Base-by-base conservation (phyloP, 768 basidiomycete genomes). In the Podaxis pistillaris region DNA sequence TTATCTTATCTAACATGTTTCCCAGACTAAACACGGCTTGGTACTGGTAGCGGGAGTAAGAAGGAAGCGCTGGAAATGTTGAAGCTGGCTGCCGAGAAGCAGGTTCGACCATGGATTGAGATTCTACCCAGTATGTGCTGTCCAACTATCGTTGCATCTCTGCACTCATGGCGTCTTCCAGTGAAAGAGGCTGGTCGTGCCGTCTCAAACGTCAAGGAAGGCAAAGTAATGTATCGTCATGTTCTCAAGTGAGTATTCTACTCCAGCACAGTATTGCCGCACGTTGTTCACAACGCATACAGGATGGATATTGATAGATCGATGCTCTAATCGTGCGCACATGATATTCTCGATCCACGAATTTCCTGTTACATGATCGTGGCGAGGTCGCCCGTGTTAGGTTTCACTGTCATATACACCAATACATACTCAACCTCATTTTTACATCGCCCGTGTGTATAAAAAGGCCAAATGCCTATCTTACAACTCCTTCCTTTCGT, bases 41-140 rank as follows among this genome's bases (percentile, higher is more conserved):
- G 71, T 28, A 71, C 70, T 44, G 75, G 67, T 50, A 81, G 87
- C 51, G 88, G 86, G 41, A 82, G 76, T 71, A 86, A 85, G 74
- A 75, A 79, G 58, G 86, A 88, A 67, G 80, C 77, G n/a, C 58
- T 78, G 17, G 78, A 80, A 60, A 89, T 88, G 87, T 77, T 88
- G 40, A 71, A 83, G 56, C 78, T 89, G 33, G 85, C 84, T 1
- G 80, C 79, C 5, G 75, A 83, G 64, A 83, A 87, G 71, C 73
- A 75, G 1, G 73, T 88, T 65, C 77, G 79, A 67, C 78, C 81
- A 11, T 84, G 79, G 77, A 76, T 75, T 58, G 73, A 77, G 58
- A 71, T 81, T 36, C 62, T 83, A 30, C 79, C 80, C 2, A 83
- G 76, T 76, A 60, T n/a, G 41, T n/a, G 41, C 15, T 4, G 6